phyloP scores from a whole-genome alignment of 208 protist species.

The Dictyostelium gargantuum region DNA sequence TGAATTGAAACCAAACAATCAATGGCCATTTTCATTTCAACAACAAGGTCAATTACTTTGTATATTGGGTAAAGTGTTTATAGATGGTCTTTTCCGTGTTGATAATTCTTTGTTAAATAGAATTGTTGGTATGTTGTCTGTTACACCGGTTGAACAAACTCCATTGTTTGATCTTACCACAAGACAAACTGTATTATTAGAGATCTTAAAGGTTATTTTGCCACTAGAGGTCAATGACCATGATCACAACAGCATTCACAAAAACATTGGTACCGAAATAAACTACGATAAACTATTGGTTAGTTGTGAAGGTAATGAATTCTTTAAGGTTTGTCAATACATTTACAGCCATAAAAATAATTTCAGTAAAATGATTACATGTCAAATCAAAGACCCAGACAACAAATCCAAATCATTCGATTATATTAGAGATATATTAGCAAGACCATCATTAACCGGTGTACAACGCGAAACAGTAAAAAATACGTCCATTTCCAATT shows the following conservation, averaged over 20 bases:
- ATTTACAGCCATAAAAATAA: slow-evolving; percentile 5
- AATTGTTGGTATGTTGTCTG: neutral
- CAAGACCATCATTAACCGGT: neutral
- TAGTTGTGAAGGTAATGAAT: slow-evolving; percentile 30
- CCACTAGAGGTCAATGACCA: neutral
- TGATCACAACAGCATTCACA: too few species aligned
- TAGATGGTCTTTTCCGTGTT: neutral
- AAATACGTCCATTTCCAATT: neutral
- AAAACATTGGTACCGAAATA: neutral
- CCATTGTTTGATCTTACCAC: neutral
- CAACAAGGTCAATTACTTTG: slow-evolving; percentile 31
- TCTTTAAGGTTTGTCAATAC: slow-evolving; percentile 29
- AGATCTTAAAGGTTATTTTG: neutral
- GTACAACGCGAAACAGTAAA: neutral
- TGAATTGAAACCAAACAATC: neutral
- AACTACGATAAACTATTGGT: slow-evolving; percentile 23
- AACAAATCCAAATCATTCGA: neutral
- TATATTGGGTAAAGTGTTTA: neutral
- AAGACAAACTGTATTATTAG: neutral
- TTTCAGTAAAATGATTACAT: slow-evolving; percentile 27
- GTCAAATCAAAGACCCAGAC: slow-evolving; percentile 36
- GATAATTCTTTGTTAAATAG: neutral
- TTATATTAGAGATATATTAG: neutral
- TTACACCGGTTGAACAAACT: neutral
- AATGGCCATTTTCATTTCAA: slow-evolving; percentile 36